A percentile compares a stretch with the other conserved stretches of the same genome.
phyloP scores from a whole-genome alignment of 1,284 basidiomycete species.

The Ustilago curta region DNA sequence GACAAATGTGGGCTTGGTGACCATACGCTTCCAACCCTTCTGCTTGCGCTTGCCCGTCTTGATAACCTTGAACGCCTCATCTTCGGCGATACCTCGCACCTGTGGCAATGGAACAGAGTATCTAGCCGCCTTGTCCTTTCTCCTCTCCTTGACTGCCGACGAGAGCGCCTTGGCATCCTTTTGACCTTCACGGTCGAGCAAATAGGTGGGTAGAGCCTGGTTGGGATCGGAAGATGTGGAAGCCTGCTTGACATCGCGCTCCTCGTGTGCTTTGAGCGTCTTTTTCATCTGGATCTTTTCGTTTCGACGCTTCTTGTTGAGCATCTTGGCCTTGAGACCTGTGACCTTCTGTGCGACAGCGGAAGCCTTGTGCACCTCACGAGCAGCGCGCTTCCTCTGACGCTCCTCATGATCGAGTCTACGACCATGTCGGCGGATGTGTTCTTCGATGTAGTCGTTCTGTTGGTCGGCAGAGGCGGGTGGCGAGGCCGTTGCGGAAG shows the following conservation, averaged over 20 bases:
- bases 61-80: slow-evolving; percentile 99
- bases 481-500: slow-evolving; percentile 5
- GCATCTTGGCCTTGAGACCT: slow-evolving; percentile 96
- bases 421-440: slow-evolving; percentile 69
- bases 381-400: slow-evolving; percentile 87
- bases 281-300: slow-evolving; percentile 99
- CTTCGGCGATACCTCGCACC: slow-evolving; percentile 97
- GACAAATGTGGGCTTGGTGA: slow-evolving; percentile 98
- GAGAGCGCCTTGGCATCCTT: slow-evolving; percentile 97
- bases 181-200: slow-evolving; percentile 96
- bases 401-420: slow-evolving; percentile 69
- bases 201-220: slow-evolving; percentile 76
- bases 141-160: slow-evolving; percentile 97
- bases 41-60: slow-evolving; percentile 96
- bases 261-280: slow-evolving; percentile 98
- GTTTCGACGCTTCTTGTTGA: slow-evolving; percentile 93
- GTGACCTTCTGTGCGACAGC: slow-evolving; percentile 91
- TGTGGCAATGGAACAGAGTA: slow-evolving; percentile 96
- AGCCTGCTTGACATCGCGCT: slow-evolving; percentile 84
- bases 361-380: slow-evolving; percentile 88
- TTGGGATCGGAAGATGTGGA: slow-evolving; percentile 64
- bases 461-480: slow-evolving; percentile 34
- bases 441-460: slow-evolving; percentile 72
- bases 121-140: slow-evolving; percentile 99
- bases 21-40: slow-evolving; percentile 99